These are phyloP conservation scores for Aureobasidium sp. DNA, from an alignment of 2,329 filamentous ascomycete species.

Conservation along the genomic window DNA sequence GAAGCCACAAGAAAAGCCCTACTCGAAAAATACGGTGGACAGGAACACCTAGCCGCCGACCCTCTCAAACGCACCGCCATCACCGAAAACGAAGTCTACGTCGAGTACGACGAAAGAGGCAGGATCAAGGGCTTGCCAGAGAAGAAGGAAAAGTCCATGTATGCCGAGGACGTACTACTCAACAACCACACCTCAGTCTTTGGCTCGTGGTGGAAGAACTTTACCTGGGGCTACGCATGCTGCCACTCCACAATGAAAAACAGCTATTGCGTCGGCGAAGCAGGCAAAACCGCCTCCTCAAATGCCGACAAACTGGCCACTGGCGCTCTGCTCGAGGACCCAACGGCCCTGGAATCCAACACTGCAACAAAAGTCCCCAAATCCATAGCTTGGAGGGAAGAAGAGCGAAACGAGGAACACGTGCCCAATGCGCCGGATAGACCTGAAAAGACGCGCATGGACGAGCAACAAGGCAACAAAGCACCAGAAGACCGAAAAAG, in stretches of 20 bases:
- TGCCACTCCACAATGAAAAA: slow-evolving; percentile 93
- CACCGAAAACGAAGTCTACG: slow-evolving; percentile 74
- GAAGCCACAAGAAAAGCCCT: slow-evolving; percentile 63
- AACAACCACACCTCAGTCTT: slow-evolving; percentile 92
- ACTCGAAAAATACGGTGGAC: slow-evolving; percentile 74
- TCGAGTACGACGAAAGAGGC: slow-evolving; percentile 91
- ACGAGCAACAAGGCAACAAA: slow-evolving; percentile 26
- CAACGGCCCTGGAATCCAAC: slow-evolving; percentile 14
- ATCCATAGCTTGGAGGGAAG: slow-evolving; percentile 37
- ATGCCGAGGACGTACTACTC: slow-evolving; percentile 75
- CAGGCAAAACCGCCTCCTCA: slow-evolving; percentile 73
- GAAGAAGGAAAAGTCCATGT: slow-evolving; percentile 76
- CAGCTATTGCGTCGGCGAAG: slow-evolving; percentile 93
- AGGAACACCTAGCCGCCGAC: slow-evolving; percentile 52
- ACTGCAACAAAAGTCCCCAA: slow-evolving; percentile 29
- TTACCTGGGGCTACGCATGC: slow-evolving; percentile 93
- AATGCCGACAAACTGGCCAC: slow-evolving; percentile 59
- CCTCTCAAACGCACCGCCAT: slow-evolving; percentile 59
- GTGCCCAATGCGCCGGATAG: slow-evolving; percentile 38
- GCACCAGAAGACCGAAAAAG: slow-evolving; percentile 53
- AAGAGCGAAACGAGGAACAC: slow-evolving; percentile 34
- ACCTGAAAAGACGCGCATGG: slow-evolving; percentile 34
- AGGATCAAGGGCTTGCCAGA: slow-evolving; percentile 81
- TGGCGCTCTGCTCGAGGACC: slow-evolving; percentile 36
- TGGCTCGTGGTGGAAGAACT: slow-evolving; percentile 96